Conservation (phyloP, 2,329 filamentous ascomycete species). For the Monilinia laxa region DNA sequence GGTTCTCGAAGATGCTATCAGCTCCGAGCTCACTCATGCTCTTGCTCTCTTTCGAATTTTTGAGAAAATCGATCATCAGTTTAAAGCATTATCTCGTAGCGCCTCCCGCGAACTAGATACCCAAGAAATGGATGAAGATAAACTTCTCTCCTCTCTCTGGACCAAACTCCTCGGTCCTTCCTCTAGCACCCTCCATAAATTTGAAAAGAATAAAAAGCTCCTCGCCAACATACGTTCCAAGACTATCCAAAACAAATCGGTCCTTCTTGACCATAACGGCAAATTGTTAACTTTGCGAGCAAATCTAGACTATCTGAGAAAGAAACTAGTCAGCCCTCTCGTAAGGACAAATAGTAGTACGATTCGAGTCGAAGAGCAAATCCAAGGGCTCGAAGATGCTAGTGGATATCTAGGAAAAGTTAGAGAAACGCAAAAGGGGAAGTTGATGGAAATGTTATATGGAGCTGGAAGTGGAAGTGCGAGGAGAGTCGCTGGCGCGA, state of each 20-base stretch:
- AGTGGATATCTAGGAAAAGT: constrained; percentile 75
- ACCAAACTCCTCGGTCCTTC: constrained; percentile 77
- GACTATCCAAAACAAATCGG: constrained; percentile 82
- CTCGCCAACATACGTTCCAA: constrained; percentile 76
- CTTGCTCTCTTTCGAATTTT: constrained; percentile 84
- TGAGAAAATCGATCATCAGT: constrained; percentile 85
- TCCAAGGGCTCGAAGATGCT: constrained; percentile 76
- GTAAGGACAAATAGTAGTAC: constrained; percentile 69
- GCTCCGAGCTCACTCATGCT: constrained; percentile 77
- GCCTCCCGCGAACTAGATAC: constrained; percentile 80
- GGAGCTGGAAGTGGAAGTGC: constrained; percentile 43
- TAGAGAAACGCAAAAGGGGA: constrained; percentile 76
- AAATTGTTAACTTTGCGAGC: constrained; percentile 81
- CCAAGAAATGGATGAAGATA: constrained; percentile 77
- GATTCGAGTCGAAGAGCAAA: constrained; percentile 79
- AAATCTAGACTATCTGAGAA: constrained; percentile 78
- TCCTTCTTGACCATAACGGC: constrained; percentile 83
- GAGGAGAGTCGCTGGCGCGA: constrained; percentile 24
- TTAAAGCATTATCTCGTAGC: constrained; percentile 80
- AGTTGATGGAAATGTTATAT: constrained; percentile 78
- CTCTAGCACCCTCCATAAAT: constrained; percentile 76
- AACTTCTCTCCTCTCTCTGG: constrained; percentile 83
- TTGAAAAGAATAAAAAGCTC: constrained; percentile 82
- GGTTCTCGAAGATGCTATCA: constrained; percentile 86
- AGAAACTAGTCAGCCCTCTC: constrained; percentile 81